Percentiles rank a stretch among this genome's conserved stretches.
Evolutionary conservation across 805 yeast genomes (phyloP).

Genomic region (Ogataea pini): DNA sequence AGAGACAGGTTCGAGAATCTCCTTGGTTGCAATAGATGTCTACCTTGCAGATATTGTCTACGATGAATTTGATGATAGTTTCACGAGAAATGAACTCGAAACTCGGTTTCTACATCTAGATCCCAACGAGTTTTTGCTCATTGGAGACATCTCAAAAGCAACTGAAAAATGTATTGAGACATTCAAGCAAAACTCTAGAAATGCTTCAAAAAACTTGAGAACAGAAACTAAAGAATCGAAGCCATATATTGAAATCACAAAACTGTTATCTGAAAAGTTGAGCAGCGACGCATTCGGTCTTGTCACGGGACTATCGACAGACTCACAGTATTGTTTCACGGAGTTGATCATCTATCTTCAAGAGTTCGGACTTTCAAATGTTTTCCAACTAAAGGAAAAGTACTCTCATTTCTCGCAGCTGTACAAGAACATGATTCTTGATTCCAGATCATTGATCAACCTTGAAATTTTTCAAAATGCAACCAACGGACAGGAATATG

Average conservation of each 20-base stretch:
- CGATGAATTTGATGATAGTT: constrained; percentile 68
- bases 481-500: constrained; percentile 56
- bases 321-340: constrained; percentile 35
- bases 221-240: constrained; percentile 5
- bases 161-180: constrained; percentile 30
- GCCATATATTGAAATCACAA: constrained; percentile 14
- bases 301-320: constrained; percentile 16
- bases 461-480: constrained; percentile 74
- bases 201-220: constrained; percentile 12
- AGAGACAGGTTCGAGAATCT: constrained; percentile 35
- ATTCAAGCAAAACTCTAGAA: constrained; percentile 14
- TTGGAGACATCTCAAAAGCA: constrained; percentile 41
- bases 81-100: constrained; percentile 60
- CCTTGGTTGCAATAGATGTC: constrained; percentile 66
- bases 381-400: constrained; percentile 54
- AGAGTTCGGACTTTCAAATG: constrained; percentile 61
- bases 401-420: constrained; percentile 51
- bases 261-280: constrained; percentile 11
- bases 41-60: constrained; percentile 73
- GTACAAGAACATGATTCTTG: constrained; percentile 54
- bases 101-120: constrained; percentile 71
- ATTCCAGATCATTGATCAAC: constrained; percentile 65
- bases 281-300: constrained; percentile 16
- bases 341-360: constrained; percentile 54
- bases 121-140: constrained; percentile 71